Evolutionary conservation across 2,329 filamentous ascomycete species (phyloP), one percentile per base, ranked within the genome.

Genomic region (Phyllosticta citrichinensis): DNA sequence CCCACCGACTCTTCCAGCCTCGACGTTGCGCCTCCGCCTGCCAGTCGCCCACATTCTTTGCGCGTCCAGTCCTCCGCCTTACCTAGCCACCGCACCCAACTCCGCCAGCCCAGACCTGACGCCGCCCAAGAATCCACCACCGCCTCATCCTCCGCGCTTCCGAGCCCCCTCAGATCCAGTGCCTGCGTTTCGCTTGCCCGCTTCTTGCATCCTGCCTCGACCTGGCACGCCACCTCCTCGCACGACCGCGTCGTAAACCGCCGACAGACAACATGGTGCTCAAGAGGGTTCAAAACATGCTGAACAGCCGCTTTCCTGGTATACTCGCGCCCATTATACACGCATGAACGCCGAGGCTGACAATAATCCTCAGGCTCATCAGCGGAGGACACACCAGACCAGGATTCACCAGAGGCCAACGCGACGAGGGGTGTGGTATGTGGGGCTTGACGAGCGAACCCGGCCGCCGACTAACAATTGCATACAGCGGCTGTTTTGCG

Each of bases 401-500:
- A 77, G 63, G 84, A 87, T 68, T 83, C 83, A 14, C 88, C 87
- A 60, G 87, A 90, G 74, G 83, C 80, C 62, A 86, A 83, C 68
- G 87, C 84, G 53, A 74, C 79, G 57, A 81, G 83, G 67, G 86
- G 80, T 70, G 85, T 90, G 22, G 62, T 60, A 35, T 25, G 33
- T 52, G 51, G n/a, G 51, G 56, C 59, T 55, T 55, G 62, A 62
- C 65, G 62, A 66, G 62, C 64, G 55, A 25, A 55, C 58, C 56
- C 14, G 22, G 50, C 22, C 30, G 24, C n/a, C 25, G 19, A 30
- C 20, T 40, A 55, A 19, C n/a, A 30, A 52, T 40, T 55, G 52
- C 40, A 30, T 47, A 64, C 70, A 92, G 89, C 88, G 81, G 79
- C 81, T 84, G 53, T 96, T 96, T 72, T 95, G 90, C 79, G 87